These are phyloP conservation scores for Coemansia reversa DNA, from an alignment of 192 early-diverging fungal genomes.

Conservation along the genomic window DNA sequence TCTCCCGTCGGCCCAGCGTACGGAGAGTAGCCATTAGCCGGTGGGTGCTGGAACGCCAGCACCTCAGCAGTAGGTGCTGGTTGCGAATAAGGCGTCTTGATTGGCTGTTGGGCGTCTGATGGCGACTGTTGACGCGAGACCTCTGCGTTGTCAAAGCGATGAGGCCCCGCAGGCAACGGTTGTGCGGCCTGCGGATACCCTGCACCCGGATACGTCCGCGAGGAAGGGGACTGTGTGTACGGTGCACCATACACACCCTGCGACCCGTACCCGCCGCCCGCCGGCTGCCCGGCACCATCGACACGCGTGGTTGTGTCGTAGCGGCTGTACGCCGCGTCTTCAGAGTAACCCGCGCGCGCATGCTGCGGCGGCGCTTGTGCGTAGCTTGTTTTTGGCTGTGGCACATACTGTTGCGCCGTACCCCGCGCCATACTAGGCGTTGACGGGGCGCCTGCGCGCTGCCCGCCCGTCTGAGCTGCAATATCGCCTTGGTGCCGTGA, in stretches of 20 bases:
- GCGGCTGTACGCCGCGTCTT: constrained; percentile 29
- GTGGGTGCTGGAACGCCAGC: constrained; percentile 36
- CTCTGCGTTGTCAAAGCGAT: constrained; percentile 25
- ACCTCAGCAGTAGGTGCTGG: constrained; percentile 20
- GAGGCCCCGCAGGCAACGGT: constrained; percentile 19
- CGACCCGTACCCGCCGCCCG: constrained; percentile 8
- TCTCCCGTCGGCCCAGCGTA: constrained; percentile 11
- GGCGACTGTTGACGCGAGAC: constrained; percentile 42
- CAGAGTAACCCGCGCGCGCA: constrained; percentile 32
- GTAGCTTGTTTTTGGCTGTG: constrained; percentile 14
- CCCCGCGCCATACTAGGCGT: constrained; percentile 14
- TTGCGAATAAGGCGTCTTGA: constrained; percentile 12
- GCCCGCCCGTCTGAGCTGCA: constrained; percentile 2
- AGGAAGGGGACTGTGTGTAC: constrained; percentile 23
- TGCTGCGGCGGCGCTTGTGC: constrained; percentile 3
- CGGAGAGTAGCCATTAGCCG: constrained; percentile 37
- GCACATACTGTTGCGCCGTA: constrained; percentile 6
- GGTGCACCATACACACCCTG: constrained; percentile 18
- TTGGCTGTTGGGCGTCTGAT: constrained; percentile 25
- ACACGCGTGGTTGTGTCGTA: constrained; percentile 26
- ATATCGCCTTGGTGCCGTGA: constrained; percentile 19
- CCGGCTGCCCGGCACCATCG: constrained; percentile 26
- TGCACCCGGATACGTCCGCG: constrained; percentile 25
- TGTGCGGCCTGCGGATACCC: constrained; percentile 25
- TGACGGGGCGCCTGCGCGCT: constrained; percentile 12